phyloP scores from a whole-genome alignment of 768 basidiomycete species.

The Termitomyces titanicus region DNA sequence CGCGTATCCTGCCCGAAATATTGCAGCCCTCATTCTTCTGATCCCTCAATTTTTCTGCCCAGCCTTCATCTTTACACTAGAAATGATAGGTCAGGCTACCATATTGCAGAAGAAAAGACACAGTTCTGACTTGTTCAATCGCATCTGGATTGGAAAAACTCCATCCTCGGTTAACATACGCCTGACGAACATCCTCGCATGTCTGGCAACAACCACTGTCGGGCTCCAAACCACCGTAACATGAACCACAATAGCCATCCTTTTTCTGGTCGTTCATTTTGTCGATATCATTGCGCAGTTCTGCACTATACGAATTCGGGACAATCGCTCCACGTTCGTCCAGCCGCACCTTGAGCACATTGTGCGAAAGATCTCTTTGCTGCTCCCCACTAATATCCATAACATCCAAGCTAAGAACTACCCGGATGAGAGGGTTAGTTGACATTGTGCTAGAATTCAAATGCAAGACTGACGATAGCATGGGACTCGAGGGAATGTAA shows the following conservation, averaged over 20 bases:
- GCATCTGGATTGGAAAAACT: slow-evolving; percentile 88
- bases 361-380: slow-evolving; percentile 88
- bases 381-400: slow-evolving; percentile 98
- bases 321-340: slow-evolving; percentile 57
- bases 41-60: slow-evolving; percentile 90
- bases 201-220: slow-evolving; percentile 88
- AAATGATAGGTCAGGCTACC: background rate
- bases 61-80: slow-evolving; percentile 91
- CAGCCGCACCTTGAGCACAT: slow-evolving; percentile 80
- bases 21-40: slow-evolving; percentile 96
- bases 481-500: slow-evolving; percentile 95
- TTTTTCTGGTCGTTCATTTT: slow-evolving; percentile 61
- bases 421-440: background rate
- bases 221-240: slow-evolving; percentile 84
- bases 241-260: slow-evolving; percentile 85
- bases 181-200: slow-evolving; percentile 90
- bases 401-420: slow-evolving; percentile 93
- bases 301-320: slow-evolving; percentile 48
- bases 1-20: slow-evolving; percentile 83
- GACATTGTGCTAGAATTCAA: background rate
- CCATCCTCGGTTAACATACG: slow-evolving; percentile 93
- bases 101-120: background rate
- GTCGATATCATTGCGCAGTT: slow-evolving; percentile 86
- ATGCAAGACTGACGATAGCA: slow-evolving; percentile 78
- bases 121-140: slow-evolving; percentile 78